Evolutionary conservation across 2,329 filamentous ascomycete species (phyloP), one percentile per base, ranked within the genome.

Genomic region (Epichloe typhina): DNA sequence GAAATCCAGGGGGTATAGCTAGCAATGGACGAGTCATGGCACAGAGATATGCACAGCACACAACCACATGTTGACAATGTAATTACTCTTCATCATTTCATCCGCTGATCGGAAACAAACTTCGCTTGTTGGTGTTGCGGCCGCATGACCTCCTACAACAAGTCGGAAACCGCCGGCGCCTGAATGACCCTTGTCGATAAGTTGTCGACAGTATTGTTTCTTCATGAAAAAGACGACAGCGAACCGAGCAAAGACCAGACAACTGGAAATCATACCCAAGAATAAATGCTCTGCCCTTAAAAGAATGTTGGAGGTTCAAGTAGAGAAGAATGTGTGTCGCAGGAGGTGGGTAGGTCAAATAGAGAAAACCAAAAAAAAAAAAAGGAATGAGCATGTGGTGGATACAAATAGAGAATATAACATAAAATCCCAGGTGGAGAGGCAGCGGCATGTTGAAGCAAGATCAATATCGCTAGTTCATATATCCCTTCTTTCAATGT

Each of bases 381-480:
- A 26, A 46, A 47, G 19, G 46, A 40, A 47, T 6, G n/a, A 13
- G 23, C 17, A 47, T 37, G 45, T 46, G 3, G 35, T 15, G 21
- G 41, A 31, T 13, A 21, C 5, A 38, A n/a, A 21, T 4, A 17
- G 19, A 26, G 13, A 46, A 38, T 46, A 38, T 19, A 38, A 13
- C 46, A 47, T 47, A 3, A n/a, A 39, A 41, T 47, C 23, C n/a
- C 46, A 33, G 21, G 3, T 26, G 37, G 46, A 47, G 37, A 41
- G 23, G 38, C 23, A 40, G 37, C 21, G n/a, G 23, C 38, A 37
- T 17, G 9, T 42, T 37, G 39, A 43, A 43, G n/a, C 45, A 51
- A 39, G 13, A 43, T 37, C 40, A 26, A 50, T 23, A 50, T 46
- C 49, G 43, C 43, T 50, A 36, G 19, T 46, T 52, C 31, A 44